Evolutionary conservation across 371 early-diverging fungal genomes (phyloP).

Genomic region (Thermomucor indicae-seudaticae): DNA sequence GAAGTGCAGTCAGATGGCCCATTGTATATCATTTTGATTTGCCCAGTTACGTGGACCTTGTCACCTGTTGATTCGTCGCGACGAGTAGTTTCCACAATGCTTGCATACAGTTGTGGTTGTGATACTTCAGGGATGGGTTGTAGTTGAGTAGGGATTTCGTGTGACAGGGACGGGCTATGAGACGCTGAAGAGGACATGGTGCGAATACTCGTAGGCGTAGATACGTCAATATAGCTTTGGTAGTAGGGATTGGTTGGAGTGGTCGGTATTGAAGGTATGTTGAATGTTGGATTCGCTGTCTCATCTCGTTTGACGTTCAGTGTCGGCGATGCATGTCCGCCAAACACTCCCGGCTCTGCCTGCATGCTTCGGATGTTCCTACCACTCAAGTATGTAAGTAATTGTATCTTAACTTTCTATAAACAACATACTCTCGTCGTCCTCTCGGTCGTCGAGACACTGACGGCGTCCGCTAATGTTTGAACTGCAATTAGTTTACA

Average conservation of each 20-base stretch:
- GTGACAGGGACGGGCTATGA: slow-evolving; percentile 11
- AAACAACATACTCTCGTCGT: slow-evolving; percentile 29
- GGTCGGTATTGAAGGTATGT: slow-evolving; percentile 9
- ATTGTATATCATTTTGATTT: slow-evolving; percentile 15
- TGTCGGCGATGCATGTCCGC: neutral
- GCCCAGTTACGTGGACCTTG: slow-evolving; percentile 1
- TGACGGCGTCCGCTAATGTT: slow-evolving; percentile 18
- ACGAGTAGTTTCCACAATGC: slow-evolving; percentile 9
- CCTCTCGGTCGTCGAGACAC: slow-evolving; percentile 30
- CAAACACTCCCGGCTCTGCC: neutral
- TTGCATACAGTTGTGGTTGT: slow-evolving; percentile 12
- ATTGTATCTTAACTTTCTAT: neutral
- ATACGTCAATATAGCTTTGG: slow-evolving; percentile 11
- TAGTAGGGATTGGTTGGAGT: slow-evolving; percentile 19
- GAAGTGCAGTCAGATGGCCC: slow-evolving; percentile 5
- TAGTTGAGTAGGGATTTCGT: slow-evolving; percentile 6
- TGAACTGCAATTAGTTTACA: no score
- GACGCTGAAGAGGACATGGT: slow-evolving; percentile 6
- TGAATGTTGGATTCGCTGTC: neutral
- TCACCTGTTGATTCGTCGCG: neutral
- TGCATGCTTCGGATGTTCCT: slow-evolving; percentile 14
- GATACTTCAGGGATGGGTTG: slow-evolving; percentile 8
- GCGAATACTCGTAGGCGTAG: slow-evolving; percentile 12
- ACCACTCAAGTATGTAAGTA: neutral
- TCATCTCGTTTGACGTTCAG: neutral